Base-by-base conservation (phyloP, 148 eudicot species). In the Silene uniflora region DNA sequence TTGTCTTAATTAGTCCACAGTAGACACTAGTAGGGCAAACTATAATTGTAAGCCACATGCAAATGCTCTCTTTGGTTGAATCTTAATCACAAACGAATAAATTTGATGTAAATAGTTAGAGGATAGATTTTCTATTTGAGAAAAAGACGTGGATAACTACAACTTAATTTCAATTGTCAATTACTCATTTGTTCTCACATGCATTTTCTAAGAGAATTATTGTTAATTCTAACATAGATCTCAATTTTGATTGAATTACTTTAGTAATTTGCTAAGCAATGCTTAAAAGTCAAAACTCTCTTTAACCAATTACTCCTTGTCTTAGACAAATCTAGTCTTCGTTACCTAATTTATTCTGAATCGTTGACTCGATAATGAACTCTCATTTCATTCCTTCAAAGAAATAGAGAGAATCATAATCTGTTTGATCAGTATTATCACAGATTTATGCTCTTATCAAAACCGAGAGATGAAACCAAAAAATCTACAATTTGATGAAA, bases 81-180 rank as follows among this genome's bases (percentile, higher is more conserved):
- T 72, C 55, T 42, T 73, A 10, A 58, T 73, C 49, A 73, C 62
- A 52, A 65, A 72, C 13, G 17, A 9, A 71, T 71, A 27, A 77
- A 47, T 29, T 52, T 63, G 64, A 63, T 69, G 75, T 62, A 17
- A 75, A 27, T 21, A 52, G 64, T 9, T 17, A 10, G 54, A 49
- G 5, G 56, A 52, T 52, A 7, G 4, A 16, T 52, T 24, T 24
- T 78, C 35, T 54, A 52, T 12, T 63, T 47, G 62, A 12, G 75
- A 49, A 62, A 24, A 78, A 6, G 76, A 72, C 71, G 65, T 78
- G 49, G 65, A 72, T 72, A 72, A 39, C 29, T 72, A 60, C 70
- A 62, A 1, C 6, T 39, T 77, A 77, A 42, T 47, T 70, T 74
- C 55, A 14, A 39, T 14, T 32, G 75, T 72, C 80, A 52, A 72